Base-by-base conservation (phyloP, 164 flowering plant species). In the Macadamia tetraphylla region DNA sequence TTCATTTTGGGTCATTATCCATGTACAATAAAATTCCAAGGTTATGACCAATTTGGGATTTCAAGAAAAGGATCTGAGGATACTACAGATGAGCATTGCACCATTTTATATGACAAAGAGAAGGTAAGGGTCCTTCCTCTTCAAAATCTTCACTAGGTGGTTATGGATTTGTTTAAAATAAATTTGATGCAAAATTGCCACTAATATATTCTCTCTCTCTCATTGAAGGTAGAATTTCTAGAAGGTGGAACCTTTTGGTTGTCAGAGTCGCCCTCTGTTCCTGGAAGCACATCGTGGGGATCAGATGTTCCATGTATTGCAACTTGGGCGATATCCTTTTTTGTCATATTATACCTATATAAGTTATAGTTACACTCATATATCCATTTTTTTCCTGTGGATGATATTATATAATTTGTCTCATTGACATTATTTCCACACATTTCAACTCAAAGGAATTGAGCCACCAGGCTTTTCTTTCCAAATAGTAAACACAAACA, bases 241-340 rank as follows among this genome's bases (percentile, higher is more conserved):
- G 96, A 90, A 87, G 97, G 96, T 71, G 97, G 98, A 71, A 91
- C 97, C 6, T 94, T 94, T 84, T 94, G 97, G 98, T 71, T 94
- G 69, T 94, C 98, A 2, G 98, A 94, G 81, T 91, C 98, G 32
- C 98, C 98, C 60, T 91, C 98, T 35, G 98, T 91, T 63, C 97
- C 92, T 55, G 97, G 96, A 79, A 91, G 97, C 85, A 84, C 77
- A 58, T 84, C 97, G 58, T 94, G 96, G 97, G 94, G 97, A 30
- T 86, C 96, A 51, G 73, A 58, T 68, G 94, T 82, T 81, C 98
- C 98, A 40, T 86, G 93, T 71, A 85, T 91, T 71, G 94, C 96
- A 55, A 91, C 98, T 56, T 94, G 98, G 98, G 96, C 82, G 32
- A 94, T 94, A 94, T 94, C 98, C 98, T 89, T 86, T 23, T 64